Conservation (phyloP, 2,329 filamentous ascomycete species). For the Stylonectria norvegica region DNA sequence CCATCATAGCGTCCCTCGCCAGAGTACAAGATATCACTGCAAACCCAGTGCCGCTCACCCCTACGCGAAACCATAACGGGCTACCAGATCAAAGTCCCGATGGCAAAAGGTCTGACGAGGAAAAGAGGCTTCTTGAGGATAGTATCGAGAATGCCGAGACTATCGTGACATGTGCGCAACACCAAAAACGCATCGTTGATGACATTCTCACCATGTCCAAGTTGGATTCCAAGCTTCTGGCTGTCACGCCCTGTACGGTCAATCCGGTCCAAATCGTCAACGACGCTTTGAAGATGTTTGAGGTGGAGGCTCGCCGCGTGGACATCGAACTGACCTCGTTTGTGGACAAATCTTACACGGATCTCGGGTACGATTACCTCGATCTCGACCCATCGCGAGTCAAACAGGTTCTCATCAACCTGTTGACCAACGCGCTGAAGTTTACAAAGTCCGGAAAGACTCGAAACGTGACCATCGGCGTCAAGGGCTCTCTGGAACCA, state of each 20-base stretch:
- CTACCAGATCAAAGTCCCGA: slow-evolving; percentile 4
- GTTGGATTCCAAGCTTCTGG: slow-evolving; percentile 70
- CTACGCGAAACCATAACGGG: slow-evolving; percentile 14
- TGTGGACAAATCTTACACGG: slow-evolving; percentile 58
- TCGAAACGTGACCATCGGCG: slow-evolving; percentile 50
- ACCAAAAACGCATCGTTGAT: slow-evolving; percentile 77
- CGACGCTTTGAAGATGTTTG: slow-evolving; percentile 72
- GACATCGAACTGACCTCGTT: slow-evolving; percentile 64
- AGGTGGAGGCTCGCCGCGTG: slow-evolving; percentile 67
- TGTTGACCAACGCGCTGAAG: slow-evolving; percentile 78
- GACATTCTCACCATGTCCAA: slow-evolving; percentile 72
- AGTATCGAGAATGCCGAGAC: slow-evolving; percentile 73
- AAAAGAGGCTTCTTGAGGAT: slow-evolving; percentile 48
- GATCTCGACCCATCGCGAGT: slow-evolving; percentile 69
- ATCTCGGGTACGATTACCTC: slow-evolving; percentile 61
- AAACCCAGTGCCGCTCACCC: slow-evolving; percentile 21
- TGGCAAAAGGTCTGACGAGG: slow-evolving; percentile 30
- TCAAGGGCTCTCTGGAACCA: slow-evolving; percentile 42
- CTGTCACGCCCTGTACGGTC: slow-evolving; percentile 67
- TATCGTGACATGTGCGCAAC: slow-evolving; percentile 72
- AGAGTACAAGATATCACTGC: slow-evolving; percentile 41
- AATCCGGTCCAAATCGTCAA: slow-evolving; percentile 65
- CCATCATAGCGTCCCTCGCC: slow-evolving; percentile 54
- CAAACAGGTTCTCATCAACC: slow-evolving; percentile 75
- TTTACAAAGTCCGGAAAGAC: slow-evolving; percentile 65